A percentile compares a stretch with the other conserved stretches of the same genome.
Evolutionary conservation across 192 early-diverging fungal species (phyloP).

Genomic region (Gaertneriomyces sp.): DNA sequence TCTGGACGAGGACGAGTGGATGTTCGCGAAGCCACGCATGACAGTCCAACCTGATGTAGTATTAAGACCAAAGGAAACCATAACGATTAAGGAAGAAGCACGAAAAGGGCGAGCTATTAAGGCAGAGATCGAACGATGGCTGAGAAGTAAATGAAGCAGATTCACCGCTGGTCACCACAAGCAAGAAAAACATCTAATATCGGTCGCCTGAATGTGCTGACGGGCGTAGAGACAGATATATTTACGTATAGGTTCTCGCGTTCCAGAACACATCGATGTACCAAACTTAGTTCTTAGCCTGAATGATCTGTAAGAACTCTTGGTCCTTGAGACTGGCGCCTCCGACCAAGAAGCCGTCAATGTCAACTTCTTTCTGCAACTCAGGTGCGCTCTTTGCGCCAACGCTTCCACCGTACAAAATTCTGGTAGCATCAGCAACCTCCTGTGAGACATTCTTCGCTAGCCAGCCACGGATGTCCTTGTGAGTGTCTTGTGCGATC

Average conservation of each 20-base stretch:
- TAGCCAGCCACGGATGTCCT: constrained; percentile 83
- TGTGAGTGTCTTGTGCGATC: constrained; percentile 97
- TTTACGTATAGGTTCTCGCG: neutral
- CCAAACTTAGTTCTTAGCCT: constrained; percentile 10
- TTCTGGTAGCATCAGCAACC: constrained; percentile 86
- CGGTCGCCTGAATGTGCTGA: too few relatives aligned
- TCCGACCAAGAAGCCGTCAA: constrained; percentile 99
- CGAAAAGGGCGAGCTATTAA: too few relatives aligned
- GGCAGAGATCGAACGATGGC: too few relatives aligned
- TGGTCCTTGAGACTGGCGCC: constrained; percentile 90
- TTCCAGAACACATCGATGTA: neutral
- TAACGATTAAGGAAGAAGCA: too few relatives aligned
- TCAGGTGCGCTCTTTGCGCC: constrained; percentile 81
- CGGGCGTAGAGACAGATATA: neutral
- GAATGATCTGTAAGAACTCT: constrained; percentile 39
- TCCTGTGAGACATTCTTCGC: constrained; percentile 74
- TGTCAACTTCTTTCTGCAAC: constrained; percentile 76
- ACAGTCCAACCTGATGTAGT: too few relatives aligned
- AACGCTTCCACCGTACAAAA: constrained; percentile 95
- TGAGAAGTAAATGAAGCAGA: too few relatives aligned
- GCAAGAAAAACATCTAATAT: too few relatives aligned
- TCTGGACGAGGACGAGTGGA: too few relatives aligned
- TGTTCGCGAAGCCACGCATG: too few relatives aligned
- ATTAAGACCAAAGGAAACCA: too few relatives aligned
- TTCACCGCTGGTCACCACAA: too few relatives aligned